A percentile compares a stretch with the other conserved stretches of the same genome.
phyloP scores from a whole-genome alignment of 1,284 basidiomycete genomes.

The Trichosporon asahii region DNA sequence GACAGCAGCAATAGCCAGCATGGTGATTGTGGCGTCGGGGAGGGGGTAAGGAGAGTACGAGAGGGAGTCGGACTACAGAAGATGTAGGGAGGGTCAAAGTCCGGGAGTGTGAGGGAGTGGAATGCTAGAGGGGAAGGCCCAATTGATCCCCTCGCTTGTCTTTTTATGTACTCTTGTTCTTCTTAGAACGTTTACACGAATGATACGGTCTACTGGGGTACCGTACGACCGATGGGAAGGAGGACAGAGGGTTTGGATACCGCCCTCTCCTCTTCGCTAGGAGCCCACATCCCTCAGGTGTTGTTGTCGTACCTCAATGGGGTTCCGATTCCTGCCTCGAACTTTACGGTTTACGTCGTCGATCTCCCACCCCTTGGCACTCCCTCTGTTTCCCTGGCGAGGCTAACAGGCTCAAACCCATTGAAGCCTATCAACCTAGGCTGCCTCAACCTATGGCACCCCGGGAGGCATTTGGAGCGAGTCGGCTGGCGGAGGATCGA shows the following conservation, averaged over 20 bases:
- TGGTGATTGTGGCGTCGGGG: background rate
- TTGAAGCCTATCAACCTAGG: background rate
- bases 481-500: background rate
- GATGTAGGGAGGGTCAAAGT: background rate
- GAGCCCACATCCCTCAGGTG: background rate
- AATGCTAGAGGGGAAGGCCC: background rate
- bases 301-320: background rate
- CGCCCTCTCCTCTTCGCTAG: background rate
- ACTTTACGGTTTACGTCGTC: constrained; percentile 5
- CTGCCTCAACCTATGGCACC: background rate
- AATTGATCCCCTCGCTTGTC: background rate
- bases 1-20: constrained; percentile 7
- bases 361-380: background rate
- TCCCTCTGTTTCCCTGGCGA: background rate
- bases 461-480: background rate
- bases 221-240: background rate
- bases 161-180: background rate
- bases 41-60: background rate
- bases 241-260: background rate
- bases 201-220: background rate
- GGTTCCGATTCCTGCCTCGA: background rate
- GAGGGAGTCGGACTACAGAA: background rate
- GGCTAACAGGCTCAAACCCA: background rate
- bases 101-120: background rate
- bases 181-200: background rate